Base-by-base conservation (phyloP, 495 filamentous ascomycete genomes). In the Aspergillus funiculosus region DNA sequence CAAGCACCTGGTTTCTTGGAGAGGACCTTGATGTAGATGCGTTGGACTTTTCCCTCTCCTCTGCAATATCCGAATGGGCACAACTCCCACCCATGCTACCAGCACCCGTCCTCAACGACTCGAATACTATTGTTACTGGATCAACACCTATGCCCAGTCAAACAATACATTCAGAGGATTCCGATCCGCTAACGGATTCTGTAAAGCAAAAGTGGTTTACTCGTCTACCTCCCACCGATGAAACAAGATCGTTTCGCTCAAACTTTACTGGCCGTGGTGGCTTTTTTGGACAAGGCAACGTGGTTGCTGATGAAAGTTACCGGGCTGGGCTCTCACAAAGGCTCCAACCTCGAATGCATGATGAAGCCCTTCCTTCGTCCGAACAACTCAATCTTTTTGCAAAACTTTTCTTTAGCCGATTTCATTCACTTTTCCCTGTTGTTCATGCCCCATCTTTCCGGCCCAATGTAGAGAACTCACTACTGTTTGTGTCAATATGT, bases 401-500 rank as follows among this genome's bases (percentile, higher is more conserved):
- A 1, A 57, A 54, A 28, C 50, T 63, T 13, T 63, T 60, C 26
- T 63, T 67, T 37, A 59, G 49, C 22, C 54, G 52, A 2, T 67
- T 63, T 35, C 52, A 62, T 30, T 45, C 55, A 4, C 43, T 62
- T 0, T 53, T 64, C 14, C 61, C 63, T 3, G 43, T 67, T 5
- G 46, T 67, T 2, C 63, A 67, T 54, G 43, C 47, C 1, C 53
- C 53, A 0, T 59, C 61, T 0, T 67, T 67, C 28, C 51, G 52
- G 20, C 61, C 59, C 1, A 54, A 48, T 6, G 19, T 46, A 13
- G 55, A 63, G 24, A 63, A 63, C 13, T 59, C 64, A 9, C 34
- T 62, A n/a, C 39, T 67, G 1, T 54, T 63, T 8, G 26, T 65
- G 11, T 65, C 64, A 0, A 60, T 67, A 4, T 62, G 58, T 27